Conservation (phyloP, 305 asterid genomes). For the Petunia hybrid region DNA sequence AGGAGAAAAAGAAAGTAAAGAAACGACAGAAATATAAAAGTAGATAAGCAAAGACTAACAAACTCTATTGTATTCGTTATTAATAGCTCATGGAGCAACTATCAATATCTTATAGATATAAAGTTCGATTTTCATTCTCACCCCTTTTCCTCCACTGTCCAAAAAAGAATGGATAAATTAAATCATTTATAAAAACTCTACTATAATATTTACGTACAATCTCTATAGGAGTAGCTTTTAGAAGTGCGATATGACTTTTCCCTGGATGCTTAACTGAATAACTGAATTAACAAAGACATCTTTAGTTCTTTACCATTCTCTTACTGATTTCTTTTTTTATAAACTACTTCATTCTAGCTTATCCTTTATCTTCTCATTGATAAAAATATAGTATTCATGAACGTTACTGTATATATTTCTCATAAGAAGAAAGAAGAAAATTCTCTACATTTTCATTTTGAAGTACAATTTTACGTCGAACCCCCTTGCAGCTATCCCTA, state of each 20-base stretch:
- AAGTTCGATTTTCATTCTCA: not conserved
- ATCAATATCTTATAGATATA: slow-evolving; percentile 14
- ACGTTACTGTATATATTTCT: not conserved
- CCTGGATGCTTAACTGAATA: slow-evolving; percentile 46
- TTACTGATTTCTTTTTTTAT: not conserved
- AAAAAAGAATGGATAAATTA: not conserved
- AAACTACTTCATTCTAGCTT: slow-evolving; percentile 2
- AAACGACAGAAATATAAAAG: not conserved
- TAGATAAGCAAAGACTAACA: slow-evolving; percentile 1
- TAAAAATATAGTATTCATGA: too few species aligned
- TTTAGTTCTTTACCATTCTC: slow-evolving; percentile 23
- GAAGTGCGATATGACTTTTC: slow-evolving; percentile 40
- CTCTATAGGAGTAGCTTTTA: slow-evolving; percentile 9
- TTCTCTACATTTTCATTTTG: not conserved
- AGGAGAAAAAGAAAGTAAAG: not conserved
- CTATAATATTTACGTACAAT: not conserved
- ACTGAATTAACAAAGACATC: slow-evolving; percentile 61
- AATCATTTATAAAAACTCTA: not conserved
- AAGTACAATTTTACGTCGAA: too few species aligned
- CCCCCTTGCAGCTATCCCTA: slow-evolving; percentile 28
- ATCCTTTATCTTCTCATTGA: not conserved
- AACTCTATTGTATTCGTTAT: not conserved
- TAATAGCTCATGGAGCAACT: not conserved
- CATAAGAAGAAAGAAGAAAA: not conserved
- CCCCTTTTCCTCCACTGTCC: not conserved